Evolutionary conservation across 2,329 filamentous ascomycete species (phyloP).

Genomic region (Anthostomella pinea): DNA sequence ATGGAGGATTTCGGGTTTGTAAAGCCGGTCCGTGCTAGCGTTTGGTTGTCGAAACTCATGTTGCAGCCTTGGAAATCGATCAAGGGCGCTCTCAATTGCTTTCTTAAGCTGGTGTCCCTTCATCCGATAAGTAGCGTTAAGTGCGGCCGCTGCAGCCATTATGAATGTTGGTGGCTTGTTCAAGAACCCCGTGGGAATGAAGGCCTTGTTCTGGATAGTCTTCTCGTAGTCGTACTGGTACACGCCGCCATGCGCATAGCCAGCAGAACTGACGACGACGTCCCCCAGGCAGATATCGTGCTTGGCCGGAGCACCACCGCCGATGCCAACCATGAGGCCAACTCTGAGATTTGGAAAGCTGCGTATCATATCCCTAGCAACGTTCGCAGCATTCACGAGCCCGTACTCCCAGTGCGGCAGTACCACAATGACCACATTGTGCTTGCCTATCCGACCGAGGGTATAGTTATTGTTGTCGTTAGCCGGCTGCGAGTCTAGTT

Average conservation of each 20-base stretch:
- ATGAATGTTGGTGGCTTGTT: conserved; percentile 4
- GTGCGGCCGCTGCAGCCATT: conserved; percentile 6
- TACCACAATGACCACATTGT: no score
- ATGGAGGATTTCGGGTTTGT: no score
- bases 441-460: no score
- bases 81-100: conserved; percentile 23
- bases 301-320: conserved; percentile 34
- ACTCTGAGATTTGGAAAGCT: conserved; percentile 31
- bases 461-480: no score
- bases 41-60: conserved; percentile 26
- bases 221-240: conserved; percentile 6
- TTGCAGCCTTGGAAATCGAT: conserved; percentile 24
- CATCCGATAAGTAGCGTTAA: conserved; percentile 20
- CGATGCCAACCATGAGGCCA: conserved; percentile 34
- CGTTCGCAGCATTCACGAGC: no score
- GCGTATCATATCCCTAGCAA: conserved; percentile 27
- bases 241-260: conserved; percentile 4
- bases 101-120: conserved; percentile 27
- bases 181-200: background rate
- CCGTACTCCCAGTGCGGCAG: no score
- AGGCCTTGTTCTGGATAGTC: conserved; percentile 1
- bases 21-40: conserved; percentile 28
- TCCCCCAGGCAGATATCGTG: conserved; percentile 10
- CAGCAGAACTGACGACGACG: conserved; percentile 4
- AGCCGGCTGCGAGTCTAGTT: no score